Conservation (phyloP, 2,329 filamentous ascomycete genomes). For the Verticillium zaregamsianum region DNA sequence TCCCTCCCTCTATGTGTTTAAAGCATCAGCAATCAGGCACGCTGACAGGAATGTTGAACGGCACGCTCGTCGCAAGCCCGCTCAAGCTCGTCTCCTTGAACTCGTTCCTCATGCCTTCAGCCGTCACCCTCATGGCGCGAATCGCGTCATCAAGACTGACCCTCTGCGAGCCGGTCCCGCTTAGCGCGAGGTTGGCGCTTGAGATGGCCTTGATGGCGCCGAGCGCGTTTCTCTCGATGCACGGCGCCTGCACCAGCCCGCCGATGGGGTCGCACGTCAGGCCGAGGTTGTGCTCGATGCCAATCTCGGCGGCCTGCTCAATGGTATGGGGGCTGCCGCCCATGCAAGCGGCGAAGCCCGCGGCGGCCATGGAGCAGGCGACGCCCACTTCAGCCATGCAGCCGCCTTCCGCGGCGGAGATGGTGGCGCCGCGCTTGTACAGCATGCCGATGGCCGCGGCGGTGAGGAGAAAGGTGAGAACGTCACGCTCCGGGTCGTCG, state of each 20-base stretch:
- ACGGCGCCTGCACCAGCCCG: slow-evolving; percentile 45
- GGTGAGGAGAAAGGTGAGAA: slow-evolving; percentile 44
- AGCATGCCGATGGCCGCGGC: slow-evolving; percentile 48
- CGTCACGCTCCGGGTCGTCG: slow-evolving; percentile 44
- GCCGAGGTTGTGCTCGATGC: slow-evolving; percentile 48
- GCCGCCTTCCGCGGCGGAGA: slow-evolving; percentile 46
- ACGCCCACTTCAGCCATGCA: slow-evolving; percentile 52
- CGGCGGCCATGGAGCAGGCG: slow-evolving; percentile 47
- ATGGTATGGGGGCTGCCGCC: slow-evolving; percentile 45
- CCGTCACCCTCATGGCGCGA: slow-evolving; percentile 44
- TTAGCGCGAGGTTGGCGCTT: slow-evolving; percentile 44
- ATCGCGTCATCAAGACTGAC: slow-evolving; percentile 47
- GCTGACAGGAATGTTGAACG: slow-evolving; percentile 45
- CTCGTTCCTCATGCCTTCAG: slow-evolving; percentile 47
- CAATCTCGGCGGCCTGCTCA: slow-evolving; percentile 47
- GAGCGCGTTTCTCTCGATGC: slow-evolving; percentile 46
- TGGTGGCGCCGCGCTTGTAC: slow-evolving; percentile 48
- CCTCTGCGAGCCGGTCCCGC: slow-evolving; percentile 40
- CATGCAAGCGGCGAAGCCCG: slow-evolving; percentile 47
- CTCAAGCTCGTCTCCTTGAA: slow-evolving; percentile 50
- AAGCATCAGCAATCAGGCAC: slow-evolving; percentile 41
- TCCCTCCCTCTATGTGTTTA: too few species aligned
- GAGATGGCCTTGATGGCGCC: slow-evolving; percentile 48
- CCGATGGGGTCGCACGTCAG: slow-evolving; percentile 47
- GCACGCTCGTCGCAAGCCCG: slow-evolving; percentile 45